Percentiles rank a stretch among this genome's conserved stretches.
phyloP scores from a whole-genome alignment of 768 basidiomycete species.

The Podaxis sp. region DNA sequence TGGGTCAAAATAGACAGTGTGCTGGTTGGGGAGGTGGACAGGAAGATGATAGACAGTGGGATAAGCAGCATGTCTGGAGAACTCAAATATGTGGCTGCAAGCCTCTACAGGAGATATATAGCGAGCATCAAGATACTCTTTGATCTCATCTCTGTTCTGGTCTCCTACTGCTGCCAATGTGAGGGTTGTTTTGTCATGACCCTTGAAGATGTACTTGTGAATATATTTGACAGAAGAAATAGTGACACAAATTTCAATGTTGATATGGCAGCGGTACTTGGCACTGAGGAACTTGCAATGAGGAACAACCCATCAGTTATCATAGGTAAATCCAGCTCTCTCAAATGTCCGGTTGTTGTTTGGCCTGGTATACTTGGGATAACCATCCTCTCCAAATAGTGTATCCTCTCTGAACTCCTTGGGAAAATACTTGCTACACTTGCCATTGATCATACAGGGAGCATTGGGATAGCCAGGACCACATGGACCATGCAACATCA shows the following conservation, averaged over 20 bases:
- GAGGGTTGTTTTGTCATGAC: conserved; percentile 39
- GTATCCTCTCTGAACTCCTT: conserved; percentile 37
- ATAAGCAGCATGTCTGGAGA: conserved; percentile 31
- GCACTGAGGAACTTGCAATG: conserved; percentile 35
- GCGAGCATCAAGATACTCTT: conserved; percentile 32
- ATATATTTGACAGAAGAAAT: conserved; percentile 44
- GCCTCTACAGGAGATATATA: conserved; percentile 38
- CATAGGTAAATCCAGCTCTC: conserved; percentile 16
- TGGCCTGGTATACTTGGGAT: conserved; percentile 35
- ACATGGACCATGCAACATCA: conserved; percentile 53
- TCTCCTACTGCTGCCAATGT: conserved; percentile 26
- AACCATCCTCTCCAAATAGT: conserved; percentile 36
- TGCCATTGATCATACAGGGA: conserved; percentile 40
- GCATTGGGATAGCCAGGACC: conserved; percentile 31
- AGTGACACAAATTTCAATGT: conserved; percentile 42
- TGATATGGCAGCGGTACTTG: conserved; percentile 47
- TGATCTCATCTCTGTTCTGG: conserved; percentile 37
- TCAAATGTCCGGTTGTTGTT: conserved; percentile 31
- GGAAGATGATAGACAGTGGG: conserved; percentile 25
- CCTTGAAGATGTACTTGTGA: conserved; percentile 52
- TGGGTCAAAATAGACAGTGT: conserved; percentile 25
- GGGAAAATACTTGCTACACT: conserved; percentile 44
- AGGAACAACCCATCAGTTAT: conserved; percentile 45
- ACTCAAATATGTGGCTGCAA: conserved; percentile 33
- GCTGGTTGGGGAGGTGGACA: too few species aligned